phyloP scores from a whole-genome alignment of 306 rosid genomes.

The Oxytropis ochrocephala region DNA sequence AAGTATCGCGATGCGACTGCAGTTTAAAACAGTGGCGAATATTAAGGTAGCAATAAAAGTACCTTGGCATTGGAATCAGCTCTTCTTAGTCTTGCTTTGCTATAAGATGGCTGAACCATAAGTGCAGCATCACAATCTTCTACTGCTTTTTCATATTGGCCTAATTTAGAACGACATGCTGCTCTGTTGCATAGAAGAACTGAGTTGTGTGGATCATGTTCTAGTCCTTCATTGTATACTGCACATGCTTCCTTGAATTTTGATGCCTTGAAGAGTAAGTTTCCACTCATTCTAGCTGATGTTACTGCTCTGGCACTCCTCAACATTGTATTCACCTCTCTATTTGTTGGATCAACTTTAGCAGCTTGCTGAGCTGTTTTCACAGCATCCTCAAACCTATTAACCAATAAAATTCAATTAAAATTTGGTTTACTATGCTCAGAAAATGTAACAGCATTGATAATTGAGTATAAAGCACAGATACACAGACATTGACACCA shows the following conservation, averaged over 20 bases:
- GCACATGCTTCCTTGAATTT: conserved; percentile 61
- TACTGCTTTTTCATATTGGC: conserved; percentile 78
- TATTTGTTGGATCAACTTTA: conserved; percentile 51
- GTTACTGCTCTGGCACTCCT: conserved; percentile 51
- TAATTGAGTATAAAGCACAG: background rate
- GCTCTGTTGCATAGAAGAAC: conserved; percentile 86
- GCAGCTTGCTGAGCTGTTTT: conserved; percentile 61
- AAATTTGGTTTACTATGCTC: conserved; percentile 25
- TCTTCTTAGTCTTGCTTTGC: conserved; percentile 81
- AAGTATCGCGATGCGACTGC: background rate
- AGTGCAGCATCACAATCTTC: conserved; percentile 91
- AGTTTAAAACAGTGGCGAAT: background rate
- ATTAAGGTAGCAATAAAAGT: background rate
- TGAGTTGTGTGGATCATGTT: conserved; percentile 66
- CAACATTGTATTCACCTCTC: conserved; percentile 38
- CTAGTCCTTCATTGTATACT: conserved; percentile 74
- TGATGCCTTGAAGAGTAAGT: conserved; percentile 68
- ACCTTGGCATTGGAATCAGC: conserved; percentile 88
- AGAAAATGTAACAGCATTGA: background rate
- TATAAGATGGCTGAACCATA: conserved; percentile 50
- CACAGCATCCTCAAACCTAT: conserved; percentile 80
- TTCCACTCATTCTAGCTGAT: conserved; percentile 74
- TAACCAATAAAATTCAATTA: background rate
- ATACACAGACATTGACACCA: background rate
- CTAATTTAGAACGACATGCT: conserved; percentile 79